Conservation (phyloP, 164 flowering plant species). For the Vitis rupestris region DNA sequence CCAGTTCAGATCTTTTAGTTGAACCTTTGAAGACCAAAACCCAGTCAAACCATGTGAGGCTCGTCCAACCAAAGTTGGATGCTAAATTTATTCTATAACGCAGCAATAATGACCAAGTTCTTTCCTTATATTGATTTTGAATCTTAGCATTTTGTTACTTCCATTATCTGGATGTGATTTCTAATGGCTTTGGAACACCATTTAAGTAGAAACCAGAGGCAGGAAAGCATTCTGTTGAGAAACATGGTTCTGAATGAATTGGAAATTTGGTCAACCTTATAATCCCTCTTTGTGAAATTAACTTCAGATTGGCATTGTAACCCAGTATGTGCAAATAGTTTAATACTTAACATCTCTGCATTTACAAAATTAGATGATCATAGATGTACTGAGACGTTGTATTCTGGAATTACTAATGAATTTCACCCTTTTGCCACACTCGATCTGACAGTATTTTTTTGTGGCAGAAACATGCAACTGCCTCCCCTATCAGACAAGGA, state of each 20-base stretch:
- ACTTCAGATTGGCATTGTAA: not conserved
- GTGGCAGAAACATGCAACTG: conserved; percentile 33
- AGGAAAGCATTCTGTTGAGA: not conserved
- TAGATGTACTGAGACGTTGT: not conserved
- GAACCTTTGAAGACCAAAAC: not conserved
- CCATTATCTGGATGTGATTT: not conserved
- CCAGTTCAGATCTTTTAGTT: too few relatives aligned
- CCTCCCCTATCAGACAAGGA: conserved; percentile 45
- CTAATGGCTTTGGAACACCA: not conserved
- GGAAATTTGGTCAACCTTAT: not conserved
- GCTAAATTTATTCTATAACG: not conserved
- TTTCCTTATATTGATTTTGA: not conserved
- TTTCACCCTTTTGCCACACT: not conserved
- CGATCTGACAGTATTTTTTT: conserved; percentile 5
- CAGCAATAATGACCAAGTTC: not conserved
- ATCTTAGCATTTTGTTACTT: not conserved
- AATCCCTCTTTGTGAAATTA: not conserved
- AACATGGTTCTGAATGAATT: not conserved
- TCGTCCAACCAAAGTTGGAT: not conserved
- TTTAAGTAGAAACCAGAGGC: not conserved
- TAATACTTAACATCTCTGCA: not conserved
- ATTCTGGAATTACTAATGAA: too few relatives aligned
- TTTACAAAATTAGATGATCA: not conserved
- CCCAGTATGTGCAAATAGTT: not conserved
- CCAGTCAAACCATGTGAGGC: not conserved